Evolutionary conservation across 805 yeast genomes (phyloP).

Genomic region (Candida stauntonica): DNA sequence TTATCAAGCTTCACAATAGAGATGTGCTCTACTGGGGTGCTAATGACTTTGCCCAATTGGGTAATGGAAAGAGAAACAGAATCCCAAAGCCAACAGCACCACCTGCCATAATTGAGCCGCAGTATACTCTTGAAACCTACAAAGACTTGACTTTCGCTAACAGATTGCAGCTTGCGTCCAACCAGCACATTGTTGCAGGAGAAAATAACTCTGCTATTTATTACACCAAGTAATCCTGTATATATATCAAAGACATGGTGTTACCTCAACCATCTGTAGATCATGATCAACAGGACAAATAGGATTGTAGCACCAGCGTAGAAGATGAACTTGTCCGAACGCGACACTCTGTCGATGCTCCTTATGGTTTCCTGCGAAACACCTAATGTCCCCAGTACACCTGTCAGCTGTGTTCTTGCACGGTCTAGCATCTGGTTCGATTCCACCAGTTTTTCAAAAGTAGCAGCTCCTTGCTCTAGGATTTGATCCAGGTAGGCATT

Average conservation of each 20-base stretch:
- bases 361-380: slow-evolving; percentile 82
- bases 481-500: slow-evolving; percentile 84
- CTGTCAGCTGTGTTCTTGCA: slow-evolving; percentile 43
- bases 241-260: no score
- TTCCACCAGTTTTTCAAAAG: slow-evolving; percentile 79
- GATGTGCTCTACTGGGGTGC: slow-evolving; percentile 82
- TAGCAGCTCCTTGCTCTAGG: slow-evolving; percentile 80
- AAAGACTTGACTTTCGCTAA: slow-evolving; percentile 34
- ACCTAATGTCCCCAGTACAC: slow-evolving; percentile 75
- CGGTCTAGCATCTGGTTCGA: slow-evolving; percentile 64
- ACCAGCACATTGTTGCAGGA: slow-evolving; percentile 63
- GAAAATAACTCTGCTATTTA: slow-evolving; percentile 57
- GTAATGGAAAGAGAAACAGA: slow-evolving; percentile 71
- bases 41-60: slow-evolving; percentile 78
- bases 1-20: slow-evolving; percentile 54
- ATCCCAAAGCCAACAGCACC: slow-evolving; percentile 47
- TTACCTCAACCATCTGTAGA: slow-evolving; percentile 59
- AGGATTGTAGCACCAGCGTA: slow-evolving; percentile 66
- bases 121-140: slow-evolving; percentile 26
- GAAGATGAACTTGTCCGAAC: slow-evolving; percentile 82
- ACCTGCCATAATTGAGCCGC: slow-evolving; percentile 59
- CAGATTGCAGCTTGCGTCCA: slow-evolving; percentile 44
- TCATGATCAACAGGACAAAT: slow-evolving; percentile 61
- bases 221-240: slow-evolving; percentile 37
- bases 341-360: slow-evolving; percentile 73